Evolutionary conservation across 352 stramenopile species (phyloP).

Genomic region (Pythium insidiosum): DNA sequence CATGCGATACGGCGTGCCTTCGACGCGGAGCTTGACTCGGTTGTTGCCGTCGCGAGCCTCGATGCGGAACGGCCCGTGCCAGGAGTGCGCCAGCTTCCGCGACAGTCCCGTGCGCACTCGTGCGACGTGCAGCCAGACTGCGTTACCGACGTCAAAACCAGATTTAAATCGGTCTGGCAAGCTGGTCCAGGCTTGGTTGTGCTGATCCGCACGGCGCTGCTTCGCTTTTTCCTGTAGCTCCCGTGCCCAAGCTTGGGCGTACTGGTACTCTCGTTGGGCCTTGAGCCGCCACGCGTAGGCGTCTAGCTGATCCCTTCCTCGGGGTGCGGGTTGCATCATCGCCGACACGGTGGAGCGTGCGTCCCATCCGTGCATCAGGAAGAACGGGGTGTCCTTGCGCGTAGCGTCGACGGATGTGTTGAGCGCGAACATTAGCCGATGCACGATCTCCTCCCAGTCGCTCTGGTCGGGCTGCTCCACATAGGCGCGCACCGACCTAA

Average conservation of each 20-base stretch:
- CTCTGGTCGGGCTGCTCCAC: constrained; percentile 2
- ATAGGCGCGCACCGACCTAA: constrained; percentile 1
- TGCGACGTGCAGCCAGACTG: background rate
- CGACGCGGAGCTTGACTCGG: background rate
- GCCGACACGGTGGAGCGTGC: constrained; percentile 6
- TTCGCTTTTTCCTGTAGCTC: background rate
- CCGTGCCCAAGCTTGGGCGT: background rate
- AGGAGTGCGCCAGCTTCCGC: background rate
- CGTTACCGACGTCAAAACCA: background rate
- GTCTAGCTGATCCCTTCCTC: background rate
- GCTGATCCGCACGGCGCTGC: background rate
- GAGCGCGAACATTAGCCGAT: constrained; percentile 10
- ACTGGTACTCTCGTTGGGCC: background rate
- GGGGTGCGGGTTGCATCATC: background rate
- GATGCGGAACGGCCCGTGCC: background rate
- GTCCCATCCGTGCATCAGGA: constrained; percentile 13
- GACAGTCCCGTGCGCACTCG: background rate
- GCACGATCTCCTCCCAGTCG: constrained; percentile 12
- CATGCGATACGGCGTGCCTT: background rate
- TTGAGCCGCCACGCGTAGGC: background rate
- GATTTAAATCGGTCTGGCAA: background rate
- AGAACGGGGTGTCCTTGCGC: constrained; percentile 6
- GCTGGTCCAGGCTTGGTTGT: background rate
- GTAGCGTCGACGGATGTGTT: constrained; percentile 8
- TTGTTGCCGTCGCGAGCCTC: background rate